A percentile compares a stretch with the other conserved stretches of the same genome.
Conservation (phyloP, 192 early-diverging fungal genomes). For the Coemansia reversa region DNA sequence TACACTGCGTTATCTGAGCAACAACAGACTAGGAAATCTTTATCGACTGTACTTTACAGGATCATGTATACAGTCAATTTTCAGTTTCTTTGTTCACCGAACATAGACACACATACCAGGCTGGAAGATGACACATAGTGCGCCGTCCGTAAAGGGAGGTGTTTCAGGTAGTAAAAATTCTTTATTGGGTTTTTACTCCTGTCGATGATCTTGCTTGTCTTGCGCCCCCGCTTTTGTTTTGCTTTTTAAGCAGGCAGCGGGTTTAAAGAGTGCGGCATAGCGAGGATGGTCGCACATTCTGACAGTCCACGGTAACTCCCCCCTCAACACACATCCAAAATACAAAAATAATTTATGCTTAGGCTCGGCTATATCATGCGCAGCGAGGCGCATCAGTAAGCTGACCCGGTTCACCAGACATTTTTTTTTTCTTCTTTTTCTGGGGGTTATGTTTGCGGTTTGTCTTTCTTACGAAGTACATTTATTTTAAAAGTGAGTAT, state of each 20-base stretch:
- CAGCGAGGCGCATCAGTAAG: too few species aligned
- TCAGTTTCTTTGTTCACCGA: conserved; percentile 55
- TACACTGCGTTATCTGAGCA: neutral
- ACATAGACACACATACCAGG: conserved; percentile 48
- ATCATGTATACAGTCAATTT: conserved; percentile 56
- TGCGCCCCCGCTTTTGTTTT: conserved; percentile 31
- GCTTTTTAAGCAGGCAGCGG: conserved; percentile 8
- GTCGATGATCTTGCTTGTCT: conserved; percentile 50
- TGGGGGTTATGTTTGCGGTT: too few species aligned
- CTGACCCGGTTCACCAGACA: too few species aligned
- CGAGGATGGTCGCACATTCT: conserved; percentile 54
- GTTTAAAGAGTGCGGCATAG: conserved; percentile 36
- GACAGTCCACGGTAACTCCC: conserved; percentile 26
- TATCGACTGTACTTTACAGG: conserved; percentile 55
- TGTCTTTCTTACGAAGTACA: too few species aligned
- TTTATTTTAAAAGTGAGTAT: too few species aligned
- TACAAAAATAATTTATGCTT: neutral
- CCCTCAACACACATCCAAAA: neutral
- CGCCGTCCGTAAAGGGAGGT: conserved; percentile 56
- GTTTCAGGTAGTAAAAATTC: neutral
- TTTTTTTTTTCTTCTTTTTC: too few species aligned
- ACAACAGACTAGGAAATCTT: conserved; percentile 1
- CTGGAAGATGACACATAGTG: conserved; percentile 51
- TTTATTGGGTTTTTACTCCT: neutral
- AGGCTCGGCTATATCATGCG: too few species aligned